Evolutionary conservation across 106 monocot species (phyloP), one percentile per base, ranked within the genome.

Genomic region (Triglochin maritima): DNA sequence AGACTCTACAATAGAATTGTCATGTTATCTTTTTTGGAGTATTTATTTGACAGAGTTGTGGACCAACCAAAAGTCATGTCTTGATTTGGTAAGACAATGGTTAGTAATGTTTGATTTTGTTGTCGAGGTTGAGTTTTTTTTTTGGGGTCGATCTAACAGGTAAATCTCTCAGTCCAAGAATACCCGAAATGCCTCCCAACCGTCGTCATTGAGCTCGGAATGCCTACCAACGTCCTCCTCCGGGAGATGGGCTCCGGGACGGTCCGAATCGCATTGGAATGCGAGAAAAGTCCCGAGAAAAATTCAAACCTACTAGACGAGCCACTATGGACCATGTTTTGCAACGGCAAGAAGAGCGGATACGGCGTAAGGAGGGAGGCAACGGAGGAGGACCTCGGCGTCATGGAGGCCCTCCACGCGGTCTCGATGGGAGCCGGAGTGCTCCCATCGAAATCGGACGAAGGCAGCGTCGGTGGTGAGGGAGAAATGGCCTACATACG

Each of bases 401-500:
- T 91, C 15, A 86, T 96, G 91, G 81, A 84, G 79, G 71, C 88
- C 46, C 76, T 96, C 44, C 81, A 85, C 41, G 87, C 90, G 0
- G 79, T 85, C n/a, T 95, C 95, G 10, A 86, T 91, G 83, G 96
- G 96, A 47, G 96, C 91, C 73, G 90, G 95, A 3, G 95, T 95
- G 13, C 81, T 95, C 1, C 95, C 95, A 0, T 60, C 76, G 41
- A 44, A 57, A 1, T 17, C 66, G 44, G 58, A 58, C 49, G 61
- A 77, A 12, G 73, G 79, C 3, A 48, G 11, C 49, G 87, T 29
- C 29, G 29, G 29, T 29, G 29, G 29, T 29, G 29, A 85, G 70
- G 96, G 88, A 41, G 91, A 96, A 78, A 70, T 96, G 14, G 86
- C 88, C 2, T 91, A 91, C 78, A 86, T 98, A 91, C 55, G 96